Evolutionary conservation across 345 rosid species (phyloP).

Genomic region (Turnera subulata): DNA sequence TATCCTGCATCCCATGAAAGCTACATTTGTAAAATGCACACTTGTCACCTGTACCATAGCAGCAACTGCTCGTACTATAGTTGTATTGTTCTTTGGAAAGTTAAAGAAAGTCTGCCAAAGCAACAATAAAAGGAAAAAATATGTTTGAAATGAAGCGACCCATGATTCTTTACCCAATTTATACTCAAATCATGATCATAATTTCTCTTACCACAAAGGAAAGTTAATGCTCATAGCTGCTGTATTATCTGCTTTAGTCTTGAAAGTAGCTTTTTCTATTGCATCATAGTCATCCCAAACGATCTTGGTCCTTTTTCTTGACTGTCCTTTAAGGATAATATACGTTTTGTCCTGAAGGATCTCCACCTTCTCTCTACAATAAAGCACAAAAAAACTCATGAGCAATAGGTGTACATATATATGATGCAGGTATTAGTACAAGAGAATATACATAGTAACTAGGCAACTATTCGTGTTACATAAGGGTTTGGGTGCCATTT

Average conservation of each 20-base stretch:
- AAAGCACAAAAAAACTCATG: background rate
- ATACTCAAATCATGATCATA: background rate
- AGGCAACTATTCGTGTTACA: too few species aligned
- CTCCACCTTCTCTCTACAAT: conserved; percentile 62
- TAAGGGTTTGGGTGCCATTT: too few species aligned
- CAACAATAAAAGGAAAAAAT: background rate
- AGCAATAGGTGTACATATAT: background rate
- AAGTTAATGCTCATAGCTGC: conserved; percentile 49
- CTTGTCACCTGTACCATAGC: conserved; percentile 68
- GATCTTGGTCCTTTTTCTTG: conserved; percentile 43
- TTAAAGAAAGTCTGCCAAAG: conserved; percentile 58
- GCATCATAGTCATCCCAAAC: conserved; percentile 62
- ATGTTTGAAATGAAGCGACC: too few species aligned
- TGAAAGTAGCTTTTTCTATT: conserved; percentile 53
- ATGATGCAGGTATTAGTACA: too few species aligned
- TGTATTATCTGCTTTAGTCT: conserved; percentile 50
- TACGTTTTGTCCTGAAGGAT: conserved; percentile 63
- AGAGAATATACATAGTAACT: too few species aligned
- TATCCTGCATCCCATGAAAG: conserved; percentile 71
- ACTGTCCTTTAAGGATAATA: conserved; percentile 55
- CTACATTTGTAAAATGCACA: conserved; percentile 50
- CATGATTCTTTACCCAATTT: too few species aligned
- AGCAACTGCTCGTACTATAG: conserved; percentile 49
- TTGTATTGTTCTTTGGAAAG: conserved; percentile 34
- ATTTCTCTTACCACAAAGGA: conserved; percentile 42